phyloP scores from a whole-genome alignment of 768 basidiomycete species.

The Trametes sanguinea region DNA sequence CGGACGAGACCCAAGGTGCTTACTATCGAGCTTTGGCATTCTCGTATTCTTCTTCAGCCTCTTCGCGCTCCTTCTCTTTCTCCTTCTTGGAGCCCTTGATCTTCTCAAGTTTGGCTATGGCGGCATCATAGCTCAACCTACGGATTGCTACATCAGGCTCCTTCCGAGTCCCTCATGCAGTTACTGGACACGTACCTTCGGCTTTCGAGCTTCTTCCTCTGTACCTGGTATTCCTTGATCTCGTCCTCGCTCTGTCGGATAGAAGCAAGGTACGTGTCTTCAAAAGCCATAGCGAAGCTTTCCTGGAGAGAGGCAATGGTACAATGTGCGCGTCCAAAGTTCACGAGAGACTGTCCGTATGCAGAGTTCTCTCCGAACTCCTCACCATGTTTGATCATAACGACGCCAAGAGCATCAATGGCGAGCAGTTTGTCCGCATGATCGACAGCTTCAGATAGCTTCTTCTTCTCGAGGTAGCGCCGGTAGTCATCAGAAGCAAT shows the following conservation, averaged over 20 bases:
- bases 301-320: constrained; percentile 86
- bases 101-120: constrained; percentile 68
- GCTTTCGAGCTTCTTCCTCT: constrained; percentile 86
- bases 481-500: constrained; percentile 74
- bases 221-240: constrained; percentile 79
- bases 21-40: constrained; percentile 76
- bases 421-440: constrained; percentile 72
- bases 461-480: constrained; percentile 72
- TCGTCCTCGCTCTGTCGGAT: constrained; percentile 67
- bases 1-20: constrained; percentile 25
- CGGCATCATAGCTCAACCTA: constrained; percentile 75
- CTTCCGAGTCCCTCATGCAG: not conserved
- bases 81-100: constrained; percentile 75
- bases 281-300: constrained; percentile 69
- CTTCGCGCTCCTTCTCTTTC: constrained; percentile 69
- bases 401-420: constrained; percentile 77
- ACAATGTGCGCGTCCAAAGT: constrained; percentile 82
- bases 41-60: constrained; percentile 82
- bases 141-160: not conserved
- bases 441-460: constrained; percentile 60
- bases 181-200: constrained; percentile 54
- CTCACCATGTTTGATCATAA: constrained; percentile 86
- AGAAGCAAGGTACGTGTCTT: constrained; percentile 70
- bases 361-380: constrained; percentile 76
- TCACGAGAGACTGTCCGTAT: constrained; percentile 70